Conservation (phyloP, 164 flowering plant genomes). For the Akebia trifoliata region DNA sequence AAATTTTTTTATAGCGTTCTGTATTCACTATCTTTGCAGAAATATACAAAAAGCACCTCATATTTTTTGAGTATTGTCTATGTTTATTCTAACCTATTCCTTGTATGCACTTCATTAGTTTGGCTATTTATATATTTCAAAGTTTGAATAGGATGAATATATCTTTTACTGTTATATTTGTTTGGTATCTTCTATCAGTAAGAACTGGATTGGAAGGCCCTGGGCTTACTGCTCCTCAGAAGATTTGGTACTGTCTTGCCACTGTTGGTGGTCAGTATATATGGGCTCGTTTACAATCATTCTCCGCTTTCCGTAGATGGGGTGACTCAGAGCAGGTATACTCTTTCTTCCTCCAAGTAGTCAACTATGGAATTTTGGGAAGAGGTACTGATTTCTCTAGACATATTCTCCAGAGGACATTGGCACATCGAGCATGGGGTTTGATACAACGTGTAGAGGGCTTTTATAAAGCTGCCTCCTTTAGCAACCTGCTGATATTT, state of each 20-base stretch:
- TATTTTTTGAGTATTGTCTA: too few species aligned
- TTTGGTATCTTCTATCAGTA: conserved; percentile 34
- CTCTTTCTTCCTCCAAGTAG: background rate
- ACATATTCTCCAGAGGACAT: conserved; percentile 54
- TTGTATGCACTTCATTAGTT: background rate
- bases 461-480: conserved; percentile 84
- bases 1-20: too few species aligned
- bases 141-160: background rate
- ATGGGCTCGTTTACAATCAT: conserved; percentile 90
- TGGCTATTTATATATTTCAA: background rate
- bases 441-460: conserved; percentile 77
- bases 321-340: conserved; percentile 44
- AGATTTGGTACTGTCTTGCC: conserved; percentile 86
- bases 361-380: background rate
- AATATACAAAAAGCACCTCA: too few species aligned
- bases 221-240: conserved; percentile 78
- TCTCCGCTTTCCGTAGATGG: conserved; percentile 98
- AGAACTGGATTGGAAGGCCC: conserved; percentile 97
- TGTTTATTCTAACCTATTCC: background rate
- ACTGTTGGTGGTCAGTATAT: conserved; percentile 90
- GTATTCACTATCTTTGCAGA: too few species aligned
- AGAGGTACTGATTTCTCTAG: conserved; percentile 17
- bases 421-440: conserved; percentile 76
- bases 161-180: background rate
- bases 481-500: conserved; percentile 78